These are phyloP conservation scores for Paraconiothyrium brasiliense DNA, from an alignment of 2,329 filamentous ascomycete species.

Conservation along the genomic window DNA sequence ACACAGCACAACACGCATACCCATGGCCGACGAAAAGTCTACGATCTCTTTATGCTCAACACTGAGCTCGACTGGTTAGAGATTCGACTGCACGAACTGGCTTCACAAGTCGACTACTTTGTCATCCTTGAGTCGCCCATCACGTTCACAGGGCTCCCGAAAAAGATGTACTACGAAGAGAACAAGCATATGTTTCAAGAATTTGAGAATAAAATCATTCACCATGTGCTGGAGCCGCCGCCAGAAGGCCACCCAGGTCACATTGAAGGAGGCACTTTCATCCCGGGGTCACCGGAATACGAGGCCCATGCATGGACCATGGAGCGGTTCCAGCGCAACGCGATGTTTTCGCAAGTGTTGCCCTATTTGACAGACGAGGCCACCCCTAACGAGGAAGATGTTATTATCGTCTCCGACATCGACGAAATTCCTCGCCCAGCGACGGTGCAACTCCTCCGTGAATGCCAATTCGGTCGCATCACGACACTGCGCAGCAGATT, in stretches of 20 bases:
- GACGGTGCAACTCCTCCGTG: slow-evolving; percentile 19
- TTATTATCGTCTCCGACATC: slow-evolving; percentile 68
- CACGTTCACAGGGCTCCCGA: slow-evolving; percentile 67
- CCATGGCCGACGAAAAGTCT: slow-evolving; percentile 55
- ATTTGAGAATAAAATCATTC: slow-evolving; percentile 69
- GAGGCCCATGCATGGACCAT: slow-evolving; percentile 54
- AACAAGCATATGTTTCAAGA: slow-evolving; percentile 62
- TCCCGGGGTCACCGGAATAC: slow-evolving; percentile 18
- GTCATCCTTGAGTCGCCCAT: slow-evolving; percentile 68
- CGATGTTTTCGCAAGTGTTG: slow-evolving; percentile 67
- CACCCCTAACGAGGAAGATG: slow-evolving; percentile 60
- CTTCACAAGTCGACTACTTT: slow-evolving; percentile 70
- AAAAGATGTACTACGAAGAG: slow-evolving; percentile 63
- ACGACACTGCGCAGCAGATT: slow-evolving; percentile 17
- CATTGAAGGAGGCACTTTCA: slow-evolving; percentile 42
- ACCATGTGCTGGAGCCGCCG: slow-evolving; percentile 62
- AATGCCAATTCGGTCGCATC: slow-evolving; percentile 20
- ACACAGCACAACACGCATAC: slow-evolving; percentile 8
- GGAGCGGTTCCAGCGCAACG: slow-evolving; percentile 65
- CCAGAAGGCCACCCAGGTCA: slow-evolving; percentile 36
- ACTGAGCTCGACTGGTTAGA: slow-evolving; percentile 73
- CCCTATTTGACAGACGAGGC: slow-evolving; percentile 56
- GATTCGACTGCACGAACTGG: slow-evolving; percentile 68
- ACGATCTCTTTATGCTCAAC: slow-evolving; percentile 71
- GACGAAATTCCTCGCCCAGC: slow-evolving; percentile 63